These are phyloP conservation scores for Arthroderma uncinatum DNA, from an alignment of 2,329 filamentous ascomycete genomes.

Conservation along the genomic window DNA sequence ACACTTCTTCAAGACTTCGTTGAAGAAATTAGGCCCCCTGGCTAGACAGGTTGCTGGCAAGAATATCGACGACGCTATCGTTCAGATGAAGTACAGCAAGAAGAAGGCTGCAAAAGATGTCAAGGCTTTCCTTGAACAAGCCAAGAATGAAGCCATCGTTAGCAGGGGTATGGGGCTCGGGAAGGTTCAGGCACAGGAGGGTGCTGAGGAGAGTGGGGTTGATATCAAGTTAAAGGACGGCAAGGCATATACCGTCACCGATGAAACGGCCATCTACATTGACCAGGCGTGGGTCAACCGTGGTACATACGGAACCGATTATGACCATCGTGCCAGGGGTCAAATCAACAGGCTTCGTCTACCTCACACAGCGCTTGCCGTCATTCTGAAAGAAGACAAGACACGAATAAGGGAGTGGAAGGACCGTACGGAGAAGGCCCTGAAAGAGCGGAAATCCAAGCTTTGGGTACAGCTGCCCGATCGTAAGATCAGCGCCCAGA, in stretches of 20 bases:
- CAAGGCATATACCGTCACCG: constrained; percentile 56
- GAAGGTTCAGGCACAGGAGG: constrained; percentile 12
- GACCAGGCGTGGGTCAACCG: constrained; percentile 87
- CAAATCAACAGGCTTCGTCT: constrained; percentile 55
- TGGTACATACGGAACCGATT: constrained; percentile 49
- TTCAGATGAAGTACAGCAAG: constrained; percentile 90
- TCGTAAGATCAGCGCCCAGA: constrained; percentile 68
- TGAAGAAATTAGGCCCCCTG: constrained; percentile 83
- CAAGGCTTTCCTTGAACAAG: constrained; percentile 64
- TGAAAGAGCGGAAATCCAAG: constrained; percentile 61
- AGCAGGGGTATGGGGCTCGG: constrained; percentile 72
- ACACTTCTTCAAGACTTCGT: constrained; percentile 65
- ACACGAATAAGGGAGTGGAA: constrained; percentile 71
- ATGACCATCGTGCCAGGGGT: constrained; percentile 67
- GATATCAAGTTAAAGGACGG: constrained; percentile 49
- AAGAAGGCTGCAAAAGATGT: constrained; percentile 85
- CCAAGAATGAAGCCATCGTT: constrained; percentile 69
- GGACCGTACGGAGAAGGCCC: constrained; percentile 65
- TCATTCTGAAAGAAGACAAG: constrained; percentile 87
- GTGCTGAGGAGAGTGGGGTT: constrained; percentile 6
- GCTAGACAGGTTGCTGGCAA: constrained; percentile 86
- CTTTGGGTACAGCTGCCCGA: constrained; percentile 85
- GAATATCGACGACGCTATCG: constrained; percentile 81
- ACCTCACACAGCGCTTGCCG: constrained; percentile 62
- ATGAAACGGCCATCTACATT: constrained; percentile 77